Evolutionary conservation across 768 basidiomycete genomes (phyloP), one percentile per base, ranked within the genome.

Genomic region (Holtermannia corniformis): DNA sequence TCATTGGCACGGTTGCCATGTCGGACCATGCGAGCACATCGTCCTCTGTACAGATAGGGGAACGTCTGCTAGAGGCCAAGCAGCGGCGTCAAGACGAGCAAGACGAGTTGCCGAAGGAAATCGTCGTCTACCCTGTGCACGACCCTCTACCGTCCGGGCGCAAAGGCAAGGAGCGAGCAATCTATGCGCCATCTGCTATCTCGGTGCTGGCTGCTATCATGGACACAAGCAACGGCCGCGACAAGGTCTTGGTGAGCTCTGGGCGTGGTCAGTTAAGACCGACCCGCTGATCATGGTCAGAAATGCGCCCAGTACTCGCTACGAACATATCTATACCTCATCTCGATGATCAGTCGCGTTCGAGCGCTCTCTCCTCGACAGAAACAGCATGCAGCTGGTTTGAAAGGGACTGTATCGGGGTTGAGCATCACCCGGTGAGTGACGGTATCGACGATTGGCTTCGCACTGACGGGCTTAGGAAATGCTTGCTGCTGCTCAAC

Each of bases 401-500:
- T 67, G n/a, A 55, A 54, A 40, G 22, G 58, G n/a, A 61, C 65
- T 5, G 55, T 62, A 13, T 54, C 60, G 1, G 53, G 61, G 19
- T 55, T 70, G n/a, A 60, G 57, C 24, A 47, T 69, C 7, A 65
- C 67, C 3, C 54, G 67, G 67, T 68, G 49, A 45, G 60, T 55
- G 14, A 22, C 7, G 13, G 7, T 23, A n/a, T n/a, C n/a, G n/a
- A n/a, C n/a, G n/a, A 7, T 37, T 37, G 32, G 7, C 32, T 16
- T 37, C 10, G 16, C 32, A 37, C 32, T 37, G 7, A 37, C 26
- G 5, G 5, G 19, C 40, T 13, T 50, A 68, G 67, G 32, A 70
- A 70, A 70, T 70, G 68, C 42, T 58, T 70, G 3, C 55, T 70
- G 23, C 63, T 70, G 26, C 58, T 67, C 46, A 65, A 63, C 48